Percentiles rank a stretch among this genome's conserved stretches.
Conservation (phyloP, 441 rosid species). For the Manihot esculenta region DNA sequence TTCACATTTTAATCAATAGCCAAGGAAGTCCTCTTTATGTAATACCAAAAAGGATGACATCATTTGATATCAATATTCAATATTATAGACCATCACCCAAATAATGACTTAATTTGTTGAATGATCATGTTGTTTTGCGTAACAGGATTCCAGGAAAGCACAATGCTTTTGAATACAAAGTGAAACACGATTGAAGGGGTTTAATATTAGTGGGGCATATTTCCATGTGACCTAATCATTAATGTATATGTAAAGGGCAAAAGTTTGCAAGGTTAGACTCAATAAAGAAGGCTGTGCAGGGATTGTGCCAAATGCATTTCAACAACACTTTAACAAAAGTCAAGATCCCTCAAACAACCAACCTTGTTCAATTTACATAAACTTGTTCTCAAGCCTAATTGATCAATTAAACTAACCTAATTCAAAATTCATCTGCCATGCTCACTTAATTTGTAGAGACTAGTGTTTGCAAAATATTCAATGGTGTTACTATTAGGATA, state of each 20-base stretch:
- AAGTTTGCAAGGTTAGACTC: slow-evolving; percentile 1
- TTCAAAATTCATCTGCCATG: not conserved
- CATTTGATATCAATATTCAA: not conserved
- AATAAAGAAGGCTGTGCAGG: not conserved
- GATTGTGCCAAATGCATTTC: not conserved
- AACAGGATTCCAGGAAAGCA: not conserved
- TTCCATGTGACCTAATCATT: slow-evolving; percentile 18
- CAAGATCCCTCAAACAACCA: slow-evolving; percentile 2
- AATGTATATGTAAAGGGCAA: not conserved
- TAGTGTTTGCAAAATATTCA: not conserved
- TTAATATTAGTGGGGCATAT: slow-evolving; percentile 8
- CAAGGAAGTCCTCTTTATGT: not conserved
- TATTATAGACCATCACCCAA: not conserved
- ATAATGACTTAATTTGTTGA: not conserved
- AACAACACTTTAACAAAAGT: not conserved
- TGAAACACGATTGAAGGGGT: not conserved
- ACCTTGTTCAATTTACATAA: not conserved
- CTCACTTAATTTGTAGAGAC: not conserved
- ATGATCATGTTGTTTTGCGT: not conserved
- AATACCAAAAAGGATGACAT: not conserved
- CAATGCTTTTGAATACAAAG: slow-evolving; percentile 1
- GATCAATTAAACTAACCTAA: not conserved
- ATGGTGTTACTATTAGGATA: not conserved
- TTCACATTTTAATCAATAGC: not conserved
- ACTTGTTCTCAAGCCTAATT: not conserved